Conservation (phyloP, 176 grass and related monocot species). For the Eragrostis curvula region DNA sequence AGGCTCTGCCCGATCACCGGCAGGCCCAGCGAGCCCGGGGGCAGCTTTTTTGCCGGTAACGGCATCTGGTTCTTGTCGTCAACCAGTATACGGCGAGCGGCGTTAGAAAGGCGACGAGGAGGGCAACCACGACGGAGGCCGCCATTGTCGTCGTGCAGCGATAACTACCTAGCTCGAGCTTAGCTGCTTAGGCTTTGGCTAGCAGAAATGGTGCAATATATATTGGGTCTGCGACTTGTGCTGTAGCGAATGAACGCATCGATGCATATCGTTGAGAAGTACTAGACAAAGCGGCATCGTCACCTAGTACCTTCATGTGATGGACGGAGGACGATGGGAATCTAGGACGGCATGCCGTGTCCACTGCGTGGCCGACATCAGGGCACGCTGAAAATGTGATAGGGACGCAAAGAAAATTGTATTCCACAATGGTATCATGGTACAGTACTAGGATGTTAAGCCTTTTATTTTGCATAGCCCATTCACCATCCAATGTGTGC, state of each 20-base stretch:
- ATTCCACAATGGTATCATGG: neutral
- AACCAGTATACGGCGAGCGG: neutral
- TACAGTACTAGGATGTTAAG: neutral
- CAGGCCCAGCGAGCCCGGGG: conserved; percentile 53
- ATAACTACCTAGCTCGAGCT: neutral
- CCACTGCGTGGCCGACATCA: neutral
- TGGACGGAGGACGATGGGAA: neutral
- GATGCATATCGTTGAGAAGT: neutral
- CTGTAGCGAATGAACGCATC: neutral
- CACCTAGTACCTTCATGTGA: too few species aligned
- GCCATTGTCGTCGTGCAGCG: neutral
- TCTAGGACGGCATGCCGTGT: neutral
- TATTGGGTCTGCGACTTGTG: neutral
- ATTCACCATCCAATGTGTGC: too few species aligned
- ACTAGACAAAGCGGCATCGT: conserved; percentile 21
- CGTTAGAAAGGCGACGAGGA: conserved; percentile 11
- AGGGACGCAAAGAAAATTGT: neutral
- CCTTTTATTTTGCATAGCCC: neutral
- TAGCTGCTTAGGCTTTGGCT: neutral
- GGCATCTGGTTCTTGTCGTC: neutral
- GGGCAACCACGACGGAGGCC: neutral
- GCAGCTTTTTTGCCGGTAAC: conserved; percentile 30
- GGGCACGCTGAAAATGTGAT: neutral
- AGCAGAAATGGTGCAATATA: neutral
- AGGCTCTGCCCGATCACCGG: conserved; percentile 64